phyloP scores from a whole-genome alignment of 140 eudicot genomes.

The Bidens hawaiensis region DNA sequence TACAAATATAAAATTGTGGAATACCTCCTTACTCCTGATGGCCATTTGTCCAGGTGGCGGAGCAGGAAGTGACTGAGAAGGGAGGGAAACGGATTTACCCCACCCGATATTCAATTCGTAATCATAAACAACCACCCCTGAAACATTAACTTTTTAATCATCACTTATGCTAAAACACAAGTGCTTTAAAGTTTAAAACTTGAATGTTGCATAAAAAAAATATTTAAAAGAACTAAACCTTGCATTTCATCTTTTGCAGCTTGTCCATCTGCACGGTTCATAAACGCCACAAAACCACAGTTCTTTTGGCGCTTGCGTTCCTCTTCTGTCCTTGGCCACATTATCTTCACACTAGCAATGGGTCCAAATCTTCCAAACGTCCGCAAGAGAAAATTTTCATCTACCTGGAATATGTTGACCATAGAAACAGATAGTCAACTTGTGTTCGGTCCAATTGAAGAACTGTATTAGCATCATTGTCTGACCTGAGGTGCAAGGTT shows the following conservation, averaged over 20 bases:
- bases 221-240: slow-evolving; percentile 40
- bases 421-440: slow-evolving; percentile 10
- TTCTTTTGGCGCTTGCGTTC: slow-evolving; percentile 81
- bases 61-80: slow-evolving; percentile 98
- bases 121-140: slow-evolving; percentile 91
- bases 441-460: slow-evolving; percentile 1
- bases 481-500: slow-evolving; percentile 89
- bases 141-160: slow-evolving; percentile 13
- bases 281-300: slow-evolving; percentile 97
- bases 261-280: slow-evolving; percentile 96
- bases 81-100: slow-evolving; percentile 97
- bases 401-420: slow-evolving; percentile 54
- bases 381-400: slow-evolving; percentile 91
- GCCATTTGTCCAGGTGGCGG: slow-evolving; percentile 99
- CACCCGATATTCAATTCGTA: slow-evolving; percentile 97
- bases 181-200: background rate
- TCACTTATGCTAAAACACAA: background rate
- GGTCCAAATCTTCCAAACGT: slow-evolving; percentile 99
- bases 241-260: slow-evolving; percentile 99
- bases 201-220: background rate
- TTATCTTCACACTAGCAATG: slow-evolving; percentile 96
- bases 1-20: background rate
- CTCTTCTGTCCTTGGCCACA: slow-evolving; percentile 99
- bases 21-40: slow-evolving; percentile 93
- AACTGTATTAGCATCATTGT: background rate